These are phyloP conservation scores for Suillus luteus DNA, from an alignment of 768 basidiomycete species.

Conservation along the genomic window DNA sequence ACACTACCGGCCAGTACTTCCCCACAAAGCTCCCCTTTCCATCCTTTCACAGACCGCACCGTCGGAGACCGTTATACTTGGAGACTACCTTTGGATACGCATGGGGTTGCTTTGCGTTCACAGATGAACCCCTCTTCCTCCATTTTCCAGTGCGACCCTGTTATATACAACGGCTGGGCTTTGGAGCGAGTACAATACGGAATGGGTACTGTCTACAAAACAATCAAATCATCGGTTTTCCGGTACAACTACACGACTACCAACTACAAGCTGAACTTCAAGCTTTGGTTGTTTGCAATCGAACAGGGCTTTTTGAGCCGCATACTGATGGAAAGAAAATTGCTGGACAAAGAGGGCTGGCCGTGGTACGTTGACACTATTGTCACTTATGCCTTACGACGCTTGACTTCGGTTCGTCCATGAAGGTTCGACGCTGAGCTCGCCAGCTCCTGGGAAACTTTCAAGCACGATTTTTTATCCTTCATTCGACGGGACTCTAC, in stretches of 20 bases:
- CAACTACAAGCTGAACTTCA: conserved; percentile 4
- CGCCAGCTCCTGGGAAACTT: not conserved
- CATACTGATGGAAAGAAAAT: not conserved
- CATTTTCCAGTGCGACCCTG: conserved; percentile 12
- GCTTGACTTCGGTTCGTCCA: not conserved
- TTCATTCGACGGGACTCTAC: not conserved
- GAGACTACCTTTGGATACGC: conserved; percentile 27
- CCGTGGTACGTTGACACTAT: not conserved
- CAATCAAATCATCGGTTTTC: conserved; percentile 7
- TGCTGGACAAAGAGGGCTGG: conserved; percentile 1
- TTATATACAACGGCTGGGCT: conserved; percentile 15
- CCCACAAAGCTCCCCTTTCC: conserved; percentile 12
- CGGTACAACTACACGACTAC: conserved; percentile 13
- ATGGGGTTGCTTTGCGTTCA: conserved; percentile 4
- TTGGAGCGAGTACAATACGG: not conserved
- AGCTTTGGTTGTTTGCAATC: not conserved
- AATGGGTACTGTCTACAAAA: conserved; percentile 8
- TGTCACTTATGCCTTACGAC: not conserved
- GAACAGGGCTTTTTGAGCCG: conserved; percentile 5
- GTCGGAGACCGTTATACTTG: conserved; percentile 32
- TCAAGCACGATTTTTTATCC: not conserved
- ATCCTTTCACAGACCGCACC: conserved; percentile 23
- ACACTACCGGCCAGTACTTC: conserved; percentile 6
- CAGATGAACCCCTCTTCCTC: conserved; percentile 11
- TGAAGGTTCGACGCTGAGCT: conserved; percentile 4